Conservation (phyloP, 2,329 filamentous ascomycete species). For the Trichophyton rubrum region DNA sequence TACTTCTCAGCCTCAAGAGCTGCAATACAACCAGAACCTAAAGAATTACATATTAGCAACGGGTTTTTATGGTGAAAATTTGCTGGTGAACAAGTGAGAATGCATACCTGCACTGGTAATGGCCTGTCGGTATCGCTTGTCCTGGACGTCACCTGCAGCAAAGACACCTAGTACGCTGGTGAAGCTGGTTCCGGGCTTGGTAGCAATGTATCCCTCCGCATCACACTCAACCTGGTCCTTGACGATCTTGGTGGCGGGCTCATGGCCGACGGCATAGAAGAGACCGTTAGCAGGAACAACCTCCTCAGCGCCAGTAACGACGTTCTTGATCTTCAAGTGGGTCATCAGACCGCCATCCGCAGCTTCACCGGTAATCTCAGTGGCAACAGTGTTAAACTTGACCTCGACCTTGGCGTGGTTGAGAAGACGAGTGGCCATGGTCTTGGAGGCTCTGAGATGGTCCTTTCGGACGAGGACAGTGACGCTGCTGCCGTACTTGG, state of each 20-base stretch:
- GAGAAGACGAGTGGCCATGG: slow-evolving; percentile 79
- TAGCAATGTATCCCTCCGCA: slow-evolving; percentile 80
- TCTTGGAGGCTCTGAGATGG: slow-evolving; percentile 72
- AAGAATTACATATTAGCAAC: slow-evolving; percentile 13
- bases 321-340: slow-evolving; percentile 71
- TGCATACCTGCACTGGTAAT: slow-evolving; percentile 87
- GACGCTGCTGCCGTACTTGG: slow-evolving; percentile 92
- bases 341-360: slow-evolving; percentile 69
- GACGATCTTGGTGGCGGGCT: slow-evolving; percentile 80
- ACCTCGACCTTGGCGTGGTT: slow-evolving; percentile 83
- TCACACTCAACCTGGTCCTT: slow-evolving; percentile 85
- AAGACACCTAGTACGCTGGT: slow-evolving; percentile 89
- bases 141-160: slow-evolving; percentile 93
- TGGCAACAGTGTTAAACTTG: slow-evolving; percentile 67
- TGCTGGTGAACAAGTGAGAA: neutral
- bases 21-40: slow-evolving; percentile 71
- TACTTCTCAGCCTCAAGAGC: slow-evolving; percentile 93
- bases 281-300: slow-evolving; percentile 81
- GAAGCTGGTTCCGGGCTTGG: slow-evolving; percentile 72
- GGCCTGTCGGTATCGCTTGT: slow-evolving; percentile 95
- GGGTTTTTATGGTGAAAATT: neutral
- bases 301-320: slow-evolving; percentile 61
- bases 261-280: slow-evolving; percentile 96
- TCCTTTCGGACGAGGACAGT: slow-evolving; percentile 85
- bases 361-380: slow-evolving; percentile 72